Base-by-base conservation (phyloP, 768 basidiomycete species). In the Pleurotus sapidus region DNA sequence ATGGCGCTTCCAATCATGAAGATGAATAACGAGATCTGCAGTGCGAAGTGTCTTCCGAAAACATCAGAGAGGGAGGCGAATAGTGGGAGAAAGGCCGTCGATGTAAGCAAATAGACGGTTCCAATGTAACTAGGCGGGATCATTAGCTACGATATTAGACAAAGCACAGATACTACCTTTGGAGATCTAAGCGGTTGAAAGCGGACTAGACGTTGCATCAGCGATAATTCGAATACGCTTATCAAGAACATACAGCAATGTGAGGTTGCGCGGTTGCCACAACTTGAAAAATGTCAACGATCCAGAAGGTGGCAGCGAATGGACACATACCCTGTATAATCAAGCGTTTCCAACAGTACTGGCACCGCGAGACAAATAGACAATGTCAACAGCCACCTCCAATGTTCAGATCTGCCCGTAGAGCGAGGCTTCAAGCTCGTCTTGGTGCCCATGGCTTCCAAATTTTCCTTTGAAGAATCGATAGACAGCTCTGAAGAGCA, bases 231-330 rank as follows among this genome's bases (percentile, higher is more conserved):
- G 17, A 24, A 20, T 39, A 38, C 54, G 24, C 15, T 38, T 24
- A 30, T 8, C 39, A 25, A 2, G 46, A 38, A 65, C 76, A 47
- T 60, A 81, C 78, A 8, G 80, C 81, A 57, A 82, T 82, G 37
- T 74, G 75, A 27, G 76, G 66, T 56, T 82, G 81, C 3, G 82
- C 78, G 12, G 80, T 82, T 3, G 81, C 80, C 27, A 82, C 78
- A 1, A 81, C 81, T 77, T 55, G 49, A 46, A 18, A 18, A 17
- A 30, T 37, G 23, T 23, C 7, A 45, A 42, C 11, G 57, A 20
- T 12, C 23, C 11, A 38, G 3, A 24, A 24, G 5, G 34, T n/a
- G 14, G 9, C 12, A n/a, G 34, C 46, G 15, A 46, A 12, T 46
- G 23, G 5, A 9, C n/a, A 14, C 23, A 9, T 14, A 56, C 58